Evolutionary conservation across 2,329 filamentous ascomycete species (phyloP), one percentile per base, ranked within the genome.

Genomic region (Trichophyton benhamiae): DNA sequence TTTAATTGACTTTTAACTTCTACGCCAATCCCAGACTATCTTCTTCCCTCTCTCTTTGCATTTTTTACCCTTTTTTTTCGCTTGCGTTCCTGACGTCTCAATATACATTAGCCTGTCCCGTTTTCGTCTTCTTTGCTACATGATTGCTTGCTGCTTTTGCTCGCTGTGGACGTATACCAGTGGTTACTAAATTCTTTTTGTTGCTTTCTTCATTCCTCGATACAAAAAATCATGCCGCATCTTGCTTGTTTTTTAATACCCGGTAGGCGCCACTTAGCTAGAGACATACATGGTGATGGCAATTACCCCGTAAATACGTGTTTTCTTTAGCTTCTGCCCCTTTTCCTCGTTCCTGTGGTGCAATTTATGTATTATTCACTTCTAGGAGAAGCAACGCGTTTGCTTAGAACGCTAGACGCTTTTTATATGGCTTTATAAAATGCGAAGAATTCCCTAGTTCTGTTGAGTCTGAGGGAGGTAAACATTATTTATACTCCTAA

Each of bases 1-100:
- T 41, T 60, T 36, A 20, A 57, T 62, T 60, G 20, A 22, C 48
- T 33, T 48, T 27, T 48, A 30, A 33, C 62, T 60, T 62, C 36
- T 55, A 41, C 60, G 52, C 64, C 57, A 11, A 38, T 61, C 44
- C 44, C 44, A 25, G 13, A 27, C 17, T 41, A 58, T 5, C 36
- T 25, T 13, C 53, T 38, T 13, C 17, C 27, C 44, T n/a, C 33
- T 38, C 49, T 55, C 25, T 13, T 52, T 36, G 36, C 57, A 57
- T 48, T 52, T 58, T 59, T 27, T 17, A 11, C 8, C 9, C 8
- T 17, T 8, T n/a, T 33, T 33, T 33, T 36, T 27, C 17, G 1
- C n/a, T 55, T 36, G 6, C 15, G 15, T 55, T 36, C 49, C 49
- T 33, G 15, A 36, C 30, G 27, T 55, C n/a, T 17, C 49, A 33